Evolutionary conservation across 129 eudicot genomes (phyloP).

Genomic region (Kitagawia praeruptora): DNA sequence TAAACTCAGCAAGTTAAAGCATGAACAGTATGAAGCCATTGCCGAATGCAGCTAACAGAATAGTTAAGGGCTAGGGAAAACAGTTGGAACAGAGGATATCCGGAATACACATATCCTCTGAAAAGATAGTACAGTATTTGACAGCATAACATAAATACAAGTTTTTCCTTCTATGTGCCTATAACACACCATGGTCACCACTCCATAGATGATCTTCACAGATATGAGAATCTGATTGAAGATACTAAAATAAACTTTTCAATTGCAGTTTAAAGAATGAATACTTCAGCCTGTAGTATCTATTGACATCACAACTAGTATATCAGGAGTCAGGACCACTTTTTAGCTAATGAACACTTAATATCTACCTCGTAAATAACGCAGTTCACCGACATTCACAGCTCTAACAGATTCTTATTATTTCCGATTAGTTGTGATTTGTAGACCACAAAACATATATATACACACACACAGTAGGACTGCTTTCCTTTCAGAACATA

Average conservation of each 20-base stretch:
- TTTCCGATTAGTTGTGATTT: background rate
- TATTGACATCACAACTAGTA: background rate
- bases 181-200: background rate
- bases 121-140: background rate
- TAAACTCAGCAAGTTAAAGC: background rate
- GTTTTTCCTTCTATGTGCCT: background rate
- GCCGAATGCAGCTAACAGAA: background rate
- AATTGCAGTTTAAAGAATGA: background rate
- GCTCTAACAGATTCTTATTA: background rate
- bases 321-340: background rate
- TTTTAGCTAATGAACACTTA: background rate
- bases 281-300: background rate
- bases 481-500: slow-evolving; percentile 18
- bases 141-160: background rate
- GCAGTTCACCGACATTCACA: background rate
- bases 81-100: background rate
- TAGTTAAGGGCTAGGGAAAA: background rate
- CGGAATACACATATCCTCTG: background rate
- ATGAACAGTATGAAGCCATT: background rate
- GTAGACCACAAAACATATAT: background rate
- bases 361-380: background rate
- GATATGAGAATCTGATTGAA: background rate
- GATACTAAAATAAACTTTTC: background rate
- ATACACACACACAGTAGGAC: background rate
- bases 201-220: background rate